Evolutionary conservation across 2,329 filamentous ascomycete genomes (phyloP).

Genomic region (Nigrospora sphaerica): DNA sequence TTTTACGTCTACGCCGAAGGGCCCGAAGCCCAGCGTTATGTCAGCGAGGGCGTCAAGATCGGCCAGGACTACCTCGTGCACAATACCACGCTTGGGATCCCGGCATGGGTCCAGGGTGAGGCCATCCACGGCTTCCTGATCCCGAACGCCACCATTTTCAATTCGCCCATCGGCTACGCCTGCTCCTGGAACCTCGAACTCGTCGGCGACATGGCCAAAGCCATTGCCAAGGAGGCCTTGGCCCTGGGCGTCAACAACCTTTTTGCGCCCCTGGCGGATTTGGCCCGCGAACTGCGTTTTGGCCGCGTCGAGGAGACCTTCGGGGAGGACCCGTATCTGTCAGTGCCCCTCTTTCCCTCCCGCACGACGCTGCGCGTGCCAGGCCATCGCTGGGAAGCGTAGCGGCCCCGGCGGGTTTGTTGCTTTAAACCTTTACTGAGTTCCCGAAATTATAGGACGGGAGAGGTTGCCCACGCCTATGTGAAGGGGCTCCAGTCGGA

Average conservation of each 20-base stretch:
- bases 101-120: conserved; percentile 67
- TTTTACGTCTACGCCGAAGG: conserved; percentile 73
- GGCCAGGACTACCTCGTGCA: conserved; percentile 64
- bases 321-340: conserved; percentile 61
- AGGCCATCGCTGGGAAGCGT: background rate
- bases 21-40: conserved; percentile 54
- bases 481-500: conserved; percentile 53
- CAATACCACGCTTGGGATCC: conserved; percentile 62
- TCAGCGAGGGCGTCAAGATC: conserved; percentile 54
- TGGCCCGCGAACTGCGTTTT: conserved; percentile 64
- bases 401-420: background rate
- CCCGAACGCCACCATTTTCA: conserved; percentile 71
- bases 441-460: conserved; percentile 29
- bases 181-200: conserved; percentile 63
- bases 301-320: conserved; percentile 70
- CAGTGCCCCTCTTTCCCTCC: conserved; percentile 6
- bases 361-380: too few species aligned
- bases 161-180: conserved; percentile 65
- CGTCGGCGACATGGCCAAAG: conserved; percentile 57
- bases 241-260: conserved; percentile 67
- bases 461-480: conserved; percentile 57
- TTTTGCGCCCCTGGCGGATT: conserved; percentile 63
- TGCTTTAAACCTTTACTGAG: conserved; percentile 2
- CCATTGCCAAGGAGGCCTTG: conserved; percentile 58
- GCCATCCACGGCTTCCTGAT: conserved; percentile 68